phyloP scores from a whole-genome alignment of 768 basidiomycete species.

The Stropharia rugosoannulata region DNA sequence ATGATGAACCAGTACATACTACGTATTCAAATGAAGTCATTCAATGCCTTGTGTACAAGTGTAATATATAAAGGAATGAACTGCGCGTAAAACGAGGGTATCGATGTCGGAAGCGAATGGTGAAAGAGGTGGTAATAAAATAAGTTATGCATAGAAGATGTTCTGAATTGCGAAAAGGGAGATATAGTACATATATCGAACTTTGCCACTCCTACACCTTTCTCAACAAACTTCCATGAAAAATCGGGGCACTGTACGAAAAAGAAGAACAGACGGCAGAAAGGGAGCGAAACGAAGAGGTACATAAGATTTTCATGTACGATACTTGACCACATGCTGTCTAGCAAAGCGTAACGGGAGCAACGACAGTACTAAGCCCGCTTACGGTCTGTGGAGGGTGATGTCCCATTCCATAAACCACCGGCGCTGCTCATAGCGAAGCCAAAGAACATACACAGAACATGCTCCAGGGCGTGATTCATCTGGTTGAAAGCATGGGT shows the following conservation, averaged over 20 bases:
- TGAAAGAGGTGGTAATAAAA: neutral
- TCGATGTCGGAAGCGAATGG: neutral
- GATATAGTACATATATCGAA: neutral
- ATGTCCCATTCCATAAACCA: neutral
- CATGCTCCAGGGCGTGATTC: conserved; percentile 11
- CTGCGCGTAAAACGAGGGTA: neutral
- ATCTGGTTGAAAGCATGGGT: conserved; percentile 57
- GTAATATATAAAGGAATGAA: neutral
- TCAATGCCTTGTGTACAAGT: neutral
- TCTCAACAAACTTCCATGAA: no score
- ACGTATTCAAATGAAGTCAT: neutral
- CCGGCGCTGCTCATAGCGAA: neutral
- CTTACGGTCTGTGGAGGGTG: neutral
- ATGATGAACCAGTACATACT: neutral
- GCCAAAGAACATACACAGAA: neutral
- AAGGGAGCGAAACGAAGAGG: no score
- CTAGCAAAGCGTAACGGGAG: no score
- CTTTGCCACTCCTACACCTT: neutral
- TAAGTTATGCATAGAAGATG: neutral
- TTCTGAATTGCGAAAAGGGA: neutral
- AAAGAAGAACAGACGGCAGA: no score
- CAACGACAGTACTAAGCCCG: no score
- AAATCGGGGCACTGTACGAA: no score
- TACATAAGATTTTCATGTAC: no score
- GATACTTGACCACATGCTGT: no score